These are phyloP conservation scores for Podospora didyma DNA, from an alignment of 495 filamentous ascomycete species.

Conservation along the genomic window DNA sequence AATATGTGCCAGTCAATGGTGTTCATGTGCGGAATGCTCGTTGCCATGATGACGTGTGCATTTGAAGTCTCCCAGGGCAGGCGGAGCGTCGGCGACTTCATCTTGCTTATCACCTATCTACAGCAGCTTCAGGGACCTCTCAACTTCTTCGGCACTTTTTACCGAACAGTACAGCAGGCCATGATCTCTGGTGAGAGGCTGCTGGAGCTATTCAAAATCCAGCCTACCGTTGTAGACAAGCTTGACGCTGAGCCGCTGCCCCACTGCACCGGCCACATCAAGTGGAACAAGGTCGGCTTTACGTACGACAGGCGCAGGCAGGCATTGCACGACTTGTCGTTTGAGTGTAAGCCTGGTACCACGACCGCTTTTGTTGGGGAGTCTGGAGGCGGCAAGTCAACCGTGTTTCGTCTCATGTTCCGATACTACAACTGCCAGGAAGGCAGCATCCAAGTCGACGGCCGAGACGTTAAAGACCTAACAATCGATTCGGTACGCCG, in stretches of 20 bases:
- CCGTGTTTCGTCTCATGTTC: constrained; percentile 93
- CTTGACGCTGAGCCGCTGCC: constrained; percentile 45
- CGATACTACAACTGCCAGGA: constrained; percentile 82
- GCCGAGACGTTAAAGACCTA: constrained; percentile 74
- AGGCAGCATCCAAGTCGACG: constrained; percentile 80
- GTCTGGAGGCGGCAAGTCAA: constrained; percentile 95
- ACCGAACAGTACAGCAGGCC: constrained; percentile 89
- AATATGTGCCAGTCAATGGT: constrained; percentile 91
- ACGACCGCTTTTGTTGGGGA: constrained; percentile 95
- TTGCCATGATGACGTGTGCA: constrained; percentile 64
- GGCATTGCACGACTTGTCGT: constrained; percentile 75
- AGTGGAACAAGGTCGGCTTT: constrained; percentile 84
- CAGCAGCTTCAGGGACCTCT: constrained; percentile 88
- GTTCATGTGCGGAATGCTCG: constrained; percentile 84
- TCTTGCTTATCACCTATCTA: constrained; percentile 81
- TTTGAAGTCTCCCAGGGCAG: constrained; percentile 77
- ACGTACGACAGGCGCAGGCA: constrained; percentile 85
- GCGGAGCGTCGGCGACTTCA: constrained; percentile 74
- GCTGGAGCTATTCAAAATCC: constrained; percentile 84
- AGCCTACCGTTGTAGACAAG: constrained; percentile 81
- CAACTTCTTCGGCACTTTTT: constrained; percentile 98
- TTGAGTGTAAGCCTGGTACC: constrained; percentile 80
- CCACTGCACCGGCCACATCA: constrained; percentile 73
- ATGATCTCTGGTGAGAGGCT: constrained; percentile 97
- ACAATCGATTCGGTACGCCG: constrained; percentile 90